Conservation (phyloP, 208 protist genomes). For the Wallacemonas sp. region DNA sequence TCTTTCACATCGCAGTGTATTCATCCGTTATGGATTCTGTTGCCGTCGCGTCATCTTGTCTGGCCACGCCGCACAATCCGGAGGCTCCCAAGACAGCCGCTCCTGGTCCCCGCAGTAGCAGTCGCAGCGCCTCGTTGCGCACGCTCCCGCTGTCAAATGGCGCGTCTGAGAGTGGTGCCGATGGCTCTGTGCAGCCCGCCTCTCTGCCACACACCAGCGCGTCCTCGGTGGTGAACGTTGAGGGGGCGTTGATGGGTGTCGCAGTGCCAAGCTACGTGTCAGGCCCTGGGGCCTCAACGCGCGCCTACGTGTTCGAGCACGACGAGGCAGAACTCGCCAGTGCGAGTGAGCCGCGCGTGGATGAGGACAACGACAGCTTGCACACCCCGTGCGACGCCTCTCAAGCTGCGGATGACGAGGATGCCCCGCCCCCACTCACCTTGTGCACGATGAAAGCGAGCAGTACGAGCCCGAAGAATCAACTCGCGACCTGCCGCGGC, state of each 20-base stretch:
- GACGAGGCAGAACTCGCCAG: neutral
- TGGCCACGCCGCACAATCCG: neutral
- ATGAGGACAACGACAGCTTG: neutral
- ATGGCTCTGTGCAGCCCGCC: neutral
- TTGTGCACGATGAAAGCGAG: conserved; percentile 8
- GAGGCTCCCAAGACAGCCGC: no score
- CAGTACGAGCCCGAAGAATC: neutral
- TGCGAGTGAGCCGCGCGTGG: neutral
- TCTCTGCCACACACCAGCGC: neutral
- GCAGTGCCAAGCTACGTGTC: neutral
- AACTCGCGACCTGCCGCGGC: no score
- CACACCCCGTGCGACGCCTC: neutral
- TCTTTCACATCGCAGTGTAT: neutral
- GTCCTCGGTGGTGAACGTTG: neutral
- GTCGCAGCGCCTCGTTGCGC: neutral
- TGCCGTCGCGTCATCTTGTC: neutral
- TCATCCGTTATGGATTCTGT: neutral
- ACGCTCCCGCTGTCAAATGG: conserved; percentile 5
- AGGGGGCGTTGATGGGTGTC: no score
- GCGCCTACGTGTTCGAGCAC: neutral
- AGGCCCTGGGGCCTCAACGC: neutral
- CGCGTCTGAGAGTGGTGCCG: neutral
- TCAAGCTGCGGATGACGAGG: neutral
- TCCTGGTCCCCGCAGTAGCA: neutral
- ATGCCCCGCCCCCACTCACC: conserved; percentile 7